These are phyloP conservation scores for Lactarius quietus DNA, from an alignment of 768 basidiomycete genomes.

Conservation along the genomic window DNA sequence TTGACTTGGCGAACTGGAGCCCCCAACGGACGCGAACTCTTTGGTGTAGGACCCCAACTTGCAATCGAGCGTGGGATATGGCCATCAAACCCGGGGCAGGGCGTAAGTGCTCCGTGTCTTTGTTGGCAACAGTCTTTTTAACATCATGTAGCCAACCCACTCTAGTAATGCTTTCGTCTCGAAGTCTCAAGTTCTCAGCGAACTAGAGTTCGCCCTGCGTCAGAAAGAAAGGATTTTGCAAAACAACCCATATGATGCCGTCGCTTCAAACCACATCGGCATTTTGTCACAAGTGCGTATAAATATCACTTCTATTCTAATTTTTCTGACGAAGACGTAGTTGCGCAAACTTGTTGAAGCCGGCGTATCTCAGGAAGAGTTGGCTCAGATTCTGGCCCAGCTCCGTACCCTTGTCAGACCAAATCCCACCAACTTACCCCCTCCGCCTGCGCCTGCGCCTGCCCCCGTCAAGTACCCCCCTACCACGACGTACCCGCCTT, in stretches of 20 bases:
- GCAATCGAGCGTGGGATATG: conserved; percentile 84
- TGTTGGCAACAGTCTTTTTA: background rate
- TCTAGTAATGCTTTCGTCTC: conserved; percentile 50
- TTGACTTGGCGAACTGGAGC: conserved; percentile 91
- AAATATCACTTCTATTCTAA: background rate
- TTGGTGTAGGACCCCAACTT: conserved; percentile 74
- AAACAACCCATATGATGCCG: conserved; percentile 66
- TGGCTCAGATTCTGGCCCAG: conserved; percentile 71
- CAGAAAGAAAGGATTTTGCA: conserved; percentile 76
- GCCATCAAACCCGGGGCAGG: conserved; percentile 44
- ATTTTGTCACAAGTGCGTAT: conserved; percentile 74
- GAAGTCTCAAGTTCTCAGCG: conserved; percentile 75
- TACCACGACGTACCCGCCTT: conserved; percentile 26
- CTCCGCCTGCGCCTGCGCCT: conserved; percentile 20
- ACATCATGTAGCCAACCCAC: conserved; percentile 30
- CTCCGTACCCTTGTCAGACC: conserved; percentile 58
- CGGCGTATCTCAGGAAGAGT: conserved; percentile 76
- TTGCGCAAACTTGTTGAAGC: conserved; percentile 69
- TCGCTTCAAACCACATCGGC: conserved; percentile 65
- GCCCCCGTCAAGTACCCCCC: conserved; percentile 20
- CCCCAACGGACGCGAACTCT: conserved; percentile 76
- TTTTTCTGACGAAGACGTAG: conserved; percentile 37
- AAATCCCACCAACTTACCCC: conserved; percentile 17
- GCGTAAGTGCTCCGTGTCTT: conserved; percentile 35
- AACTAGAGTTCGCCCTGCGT: conserved; percentile 76